Percentiles rank a stretch among this genome's conserved stretches.
Evolutionary conservation across 257 asterid genomes (phyloP).

Genomic region (Ocimum tenuiflorum): DNA sequence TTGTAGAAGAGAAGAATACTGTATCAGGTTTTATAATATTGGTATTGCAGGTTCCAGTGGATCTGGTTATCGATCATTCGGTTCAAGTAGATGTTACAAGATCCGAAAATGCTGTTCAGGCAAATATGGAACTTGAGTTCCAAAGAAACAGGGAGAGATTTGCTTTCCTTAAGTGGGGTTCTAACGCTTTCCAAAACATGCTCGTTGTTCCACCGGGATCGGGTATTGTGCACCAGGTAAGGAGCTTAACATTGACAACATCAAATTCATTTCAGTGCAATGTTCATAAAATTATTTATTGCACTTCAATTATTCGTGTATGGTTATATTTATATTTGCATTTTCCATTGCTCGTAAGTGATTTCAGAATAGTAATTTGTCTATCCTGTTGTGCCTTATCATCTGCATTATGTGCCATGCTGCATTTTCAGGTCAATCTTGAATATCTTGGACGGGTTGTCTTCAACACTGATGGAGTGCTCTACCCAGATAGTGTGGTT

Average conservation of each 20-base stretch:
- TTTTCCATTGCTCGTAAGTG: background rate
- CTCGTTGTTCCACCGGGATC: conserved; percentile 99
- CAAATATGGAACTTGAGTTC: conserved; percentile 87
- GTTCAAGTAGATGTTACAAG: conserved; percentile 95
- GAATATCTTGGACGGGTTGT: conserved; percentile 94
- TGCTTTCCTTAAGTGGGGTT: conserved; percentile 98
- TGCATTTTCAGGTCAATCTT: conserved; percentile 65
- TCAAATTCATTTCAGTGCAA: background rate
- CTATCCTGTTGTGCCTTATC: background rate
- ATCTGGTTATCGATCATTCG: conserved; percentile 22
- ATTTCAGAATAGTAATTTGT: background rate
- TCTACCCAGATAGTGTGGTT: conserved; percentile 93
- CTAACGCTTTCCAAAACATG: conserved; percentile 88
- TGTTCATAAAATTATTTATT: conserved; percentile 2
- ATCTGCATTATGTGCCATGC: background rate
- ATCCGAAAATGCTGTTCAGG: conserved; percentile 87
- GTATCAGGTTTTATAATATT: conserved; percentile 1
- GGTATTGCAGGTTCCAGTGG: conserved; percentile 83
- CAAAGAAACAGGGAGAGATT: conserved; percentile 94
- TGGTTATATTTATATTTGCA: conserved; percentile 5
- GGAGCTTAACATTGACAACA: conserved; percentile 7
- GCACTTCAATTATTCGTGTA: background rate
- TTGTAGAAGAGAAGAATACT: background rate
- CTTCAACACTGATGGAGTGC: conserved; percentile 68
- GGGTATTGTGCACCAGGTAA: conserved; percentile 96